phyloP scores from a whole-genome alignment of 2,329 filamentous ascomycete species.

The Claviceps africana region DNA sequence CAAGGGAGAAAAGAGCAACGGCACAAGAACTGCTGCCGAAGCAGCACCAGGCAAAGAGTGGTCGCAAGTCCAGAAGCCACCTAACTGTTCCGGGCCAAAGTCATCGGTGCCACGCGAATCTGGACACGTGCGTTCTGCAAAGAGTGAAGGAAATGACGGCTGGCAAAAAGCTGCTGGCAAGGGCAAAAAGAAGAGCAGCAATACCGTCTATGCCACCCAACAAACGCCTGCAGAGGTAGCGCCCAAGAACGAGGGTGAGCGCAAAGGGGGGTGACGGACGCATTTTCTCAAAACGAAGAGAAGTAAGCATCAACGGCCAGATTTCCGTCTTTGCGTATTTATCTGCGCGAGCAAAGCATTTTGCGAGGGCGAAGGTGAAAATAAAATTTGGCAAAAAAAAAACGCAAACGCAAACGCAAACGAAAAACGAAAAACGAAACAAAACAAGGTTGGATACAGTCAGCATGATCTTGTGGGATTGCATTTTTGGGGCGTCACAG shows the following conservation, averaged over 20 bases:
- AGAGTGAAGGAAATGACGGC: constrained; percentile 38
- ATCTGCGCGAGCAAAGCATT: not conserved
- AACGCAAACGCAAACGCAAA: no score
- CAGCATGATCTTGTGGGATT: constrained; percentile 3
- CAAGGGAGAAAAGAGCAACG: not conserved
- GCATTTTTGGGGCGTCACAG: constrained; percentile 1
- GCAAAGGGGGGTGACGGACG: constrained; percentile 40
- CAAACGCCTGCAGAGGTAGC: constrained; percentile 33
- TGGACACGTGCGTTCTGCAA: constrained; percentile 38
- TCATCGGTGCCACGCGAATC: constrained; percentile 32
- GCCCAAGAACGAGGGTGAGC: constrained; percentile 45
- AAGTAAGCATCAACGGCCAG: no score
- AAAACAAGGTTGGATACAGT: constrained; percentile 6
- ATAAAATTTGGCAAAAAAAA: not conserved
- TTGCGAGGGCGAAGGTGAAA: not conserved
- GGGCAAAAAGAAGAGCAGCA: constrained; percentile 34
- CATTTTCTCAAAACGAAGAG: not conserved
- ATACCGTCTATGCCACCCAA: constrained; percentile 24
- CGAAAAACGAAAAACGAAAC: no score
- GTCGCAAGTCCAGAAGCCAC: constrained; percentile 11
- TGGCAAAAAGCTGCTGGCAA: constrained; percentile 50
- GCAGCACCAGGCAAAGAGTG: constrained; percentile 1
- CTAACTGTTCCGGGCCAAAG: constrained; percentile 13
- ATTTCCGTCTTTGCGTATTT: no score
- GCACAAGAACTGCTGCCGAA: not conserved